phyloP scores from a whole-genome alignment of 441 rosid species.

The Jatropha multifida region DNA sequence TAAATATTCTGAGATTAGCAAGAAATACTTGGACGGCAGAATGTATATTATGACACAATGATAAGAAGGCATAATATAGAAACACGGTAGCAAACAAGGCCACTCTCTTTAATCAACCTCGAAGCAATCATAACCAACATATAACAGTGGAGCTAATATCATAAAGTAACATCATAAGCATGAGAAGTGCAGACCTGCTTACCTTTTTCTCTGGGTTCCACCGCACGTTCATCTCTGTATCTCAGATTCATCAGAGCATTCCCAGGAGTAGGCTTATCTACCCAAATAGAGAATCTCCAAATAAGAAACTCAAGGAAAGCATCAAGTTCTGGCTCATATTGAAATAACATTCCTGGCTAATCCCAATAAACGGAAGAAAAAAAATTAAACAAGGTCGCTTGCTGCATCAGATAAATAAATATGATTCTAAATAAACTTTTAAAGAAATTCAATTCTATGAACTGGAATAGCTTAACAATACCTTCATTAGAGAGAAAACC shows the following conservation, averaged over 20 bases:
- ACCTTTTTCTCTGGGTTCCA: conserved; percentile 55
- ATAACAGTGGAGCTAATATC: conserved; percentile 1
- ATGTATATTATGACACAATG: background rate
- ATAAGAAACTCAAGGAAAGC: conserved; percentile 98
- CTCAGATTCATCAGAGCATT: conserved; percentile 88
- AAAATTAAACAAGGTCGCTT: conserved; percentile 22
- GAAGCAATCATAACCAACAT: conserved; percentile 1
- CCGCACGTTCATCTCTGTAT: conserved; percentile 77
- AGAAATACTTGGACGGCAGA: background rate
- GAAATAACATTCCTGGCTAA: conserved; percentile 99
- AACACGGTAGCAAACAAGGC: background rate
- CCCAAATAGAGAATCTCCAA: conserved; percentile 99
- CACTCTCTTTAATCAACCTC: background rate
- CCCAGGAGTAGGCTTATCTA: conserved; percentile 96
- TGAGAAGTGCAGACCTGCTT: conserved; percentile 27
- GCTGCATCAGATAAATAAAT: conserved; percentile 3
- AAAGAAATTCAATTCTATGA: background rate
- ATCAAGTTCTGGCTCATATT: conserved; percentile 95
- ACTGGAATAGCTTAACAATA: conserved; percentile 25
- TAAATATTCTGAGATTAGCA: background rate
- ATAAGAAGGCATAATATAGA: background rate
- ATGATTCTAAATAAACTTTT: background rate
- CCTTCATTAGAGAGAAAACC: conserved; percentile 94
- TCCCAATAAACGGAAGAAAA: conserved; percentile 39
- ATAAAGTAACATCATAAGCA: conserved; percentile 23